Conservation (phyloP, 192 early-diverging fungal species). For the Coemansia umbellata region DNA sequence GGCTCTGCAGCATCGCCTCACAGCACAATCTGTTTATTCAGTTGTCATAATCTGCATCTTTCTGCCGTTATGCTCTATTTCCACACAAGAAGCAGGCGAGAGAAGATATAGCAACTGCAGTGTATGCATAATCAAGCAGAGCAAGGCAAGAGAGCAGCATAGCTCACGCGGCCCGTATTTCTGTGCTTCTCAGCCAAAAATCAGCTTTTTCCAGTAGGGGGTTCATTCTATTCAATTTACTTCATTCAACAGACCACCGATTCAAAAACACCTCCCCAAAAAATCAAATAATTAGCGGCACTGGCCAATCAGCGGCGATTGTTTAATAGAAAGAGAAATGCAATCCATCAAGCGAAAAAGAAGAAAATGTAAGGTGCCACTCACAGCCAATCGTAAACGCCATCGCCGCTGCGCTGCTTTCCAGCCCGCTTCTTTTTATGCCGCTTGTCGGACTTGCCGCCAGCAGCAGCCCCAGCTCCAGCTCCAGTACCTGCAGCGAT, state of each 20-base stretch:
- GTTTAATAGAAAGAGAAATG: not conserved
- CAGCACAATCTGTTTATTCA: too few relatives aligned
- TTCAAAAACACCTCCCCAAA: conserved; percentile 7
- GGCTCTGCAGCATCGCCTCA: too few relatives aligned
- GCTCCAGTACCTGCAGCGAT: too few relatives aligned
- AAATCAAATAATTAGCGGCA: conserved; percentile 4
- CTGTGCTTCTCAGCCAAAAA: too few relatives aligned
- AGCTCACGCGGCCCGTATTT: too few relatives aligned
- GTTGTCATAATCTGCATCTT: too few relatives aligned
- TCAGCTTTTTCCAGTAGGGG: too few relatives aligned
- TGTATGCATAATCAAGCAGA: too few relatives aligned
- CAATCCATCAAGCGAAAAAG: conserved; percentile 8
- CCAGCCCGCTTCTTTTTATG: conserved; percentile 49
- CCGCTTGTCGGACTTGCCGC: conserved; percentile 53
- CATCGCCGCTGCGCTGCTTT: conserved; percentile 68
- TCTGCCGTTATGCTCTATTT: too few relatives aligned
- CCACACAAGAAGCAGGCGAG: not conserved
- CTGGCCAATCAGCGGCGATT: conserved; percentile 10
- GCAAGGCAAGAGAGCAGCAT: too few relatives aligned
- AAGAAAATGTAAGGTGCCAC: conserved; percentile 2
- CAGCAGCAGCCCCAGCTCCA: conserved; percentile 53
- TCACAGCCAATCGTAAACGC: conserved; percentile 35
- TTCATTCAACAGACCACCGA: not conserved
- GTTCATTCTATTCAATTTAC: too few relatives aligned
- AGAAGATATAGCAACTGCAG: too few relatives aligned